Evolutionary conservation across 2,329 filamentous ascomycete species (phyloP).

Genomic region (Intubia oerlemansii): DNA sequence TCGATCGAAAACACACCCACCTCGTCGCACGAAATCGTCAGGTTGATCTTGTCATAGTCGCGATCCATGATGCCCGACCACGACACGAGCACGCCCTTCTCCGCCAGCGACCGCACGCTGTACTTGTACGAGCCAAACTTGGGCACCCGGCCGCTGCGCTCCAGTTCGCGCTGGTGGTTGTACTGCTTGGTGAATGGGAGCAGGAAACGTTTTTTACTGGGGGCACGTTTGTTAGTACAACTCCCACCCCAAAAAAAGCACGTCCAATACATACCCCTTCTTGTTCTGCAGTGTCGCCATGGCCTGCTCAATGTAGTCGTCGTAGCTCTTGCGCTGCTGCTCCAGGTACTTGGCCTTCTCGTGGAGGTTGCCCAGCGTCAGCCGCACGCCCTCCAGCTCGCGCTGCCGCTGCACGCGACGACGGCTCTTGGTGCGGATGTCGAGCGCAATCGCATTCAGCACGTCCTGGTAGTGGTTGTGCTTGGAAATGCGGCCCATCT

Average conservation of each 20-base stretch:
- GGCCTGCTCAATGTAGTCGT: conserved; percentile 97
- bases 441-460: conserved; percentile 88
- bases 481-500: conserved; percentile 67
- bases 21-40: conserved; percentile 85
- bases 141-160: conserved; percentile 77
- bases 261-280: conserved; percentile 43
- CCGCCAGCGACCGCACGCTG: conserved; percentile 65
- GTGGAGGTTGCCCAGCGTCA: conserved; percentile 54
- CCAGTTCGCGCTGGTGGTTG: conserved; percentile 91
- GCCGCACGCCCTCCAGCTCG: conserved; percentile 65
- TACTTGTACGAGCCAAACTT: conserved; percentile 99
- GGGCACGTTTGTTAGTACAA: background rate
- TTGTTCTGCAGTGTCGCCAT: conserved; percentile 95
- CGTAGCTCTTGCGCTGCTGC: conserved; percentile 89
- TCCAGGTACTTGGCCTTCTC: conserved; percentile 85
- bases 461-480: conserved; percentile 92
- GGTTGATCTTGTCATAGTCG: conserved; percentile 79
- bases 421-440: conserved; percentile 93
- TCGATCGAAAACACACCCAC: conserved; percentile 89
- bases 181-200: conserved; percentile 97
- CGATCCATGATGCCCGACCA: conserved; percentile 68
- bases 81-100: conserved; percentile 85
- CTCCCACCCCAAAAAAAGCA: background rate
- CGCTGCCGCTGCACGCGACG: conserved; percentile 78
- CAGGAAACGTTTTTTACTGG: conserved; percentile 76